Conservation (phyloP, 768 basidiomycete species). For the Trametes gibbosa region DNA sequence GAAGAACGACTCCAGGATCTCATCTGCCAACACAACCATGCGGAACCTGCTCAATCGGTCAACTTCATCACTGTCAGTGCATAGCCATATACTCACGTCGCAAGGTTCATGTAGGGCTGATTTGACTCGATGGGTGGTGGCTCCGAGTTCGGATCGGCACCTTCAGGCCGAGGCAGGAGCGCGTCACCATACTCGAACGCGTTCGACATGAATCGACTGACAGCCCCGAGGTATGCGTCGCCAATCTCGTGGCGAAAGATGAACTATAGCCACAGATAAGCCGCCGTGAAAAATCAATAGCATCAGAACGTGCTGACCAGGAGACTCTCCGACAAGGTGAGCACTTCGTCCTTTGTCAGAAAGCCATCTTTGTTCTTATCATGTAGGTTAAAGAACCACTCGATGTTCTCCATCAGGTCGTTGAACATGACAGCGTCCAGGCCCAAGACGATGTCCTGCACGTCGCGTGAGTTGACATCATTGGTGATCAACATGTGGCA, state of each 20-base stretch:
- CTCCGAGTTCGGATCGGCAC: constrained; percentile 34
- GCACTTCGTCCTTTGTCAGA: constrained; percentile 93
- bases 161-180: constrained; percentile 60
- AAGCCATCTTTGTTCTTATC: constrained; percentile 96
- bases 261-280: constrained; percentile 55
- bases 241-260: constrained; percentile 97
- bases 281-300: neutral
- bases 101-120: constrained; percentile 89
- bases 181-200: constrained; percentile 98
- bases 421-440: constrained; percentile 92
- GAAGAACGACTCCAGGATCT: constrained; percentile 95
- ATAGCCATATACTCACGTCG: constrained; percentile 52
- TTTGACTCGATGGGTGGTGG: constrained; percentile 58
- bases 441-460: constrained; percentile 83
- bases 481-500: neutral
- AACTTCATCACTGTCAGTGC: neutral
- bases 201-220: constrained; percentile 97
- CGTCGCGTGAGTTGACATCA: neutral
- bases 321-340: constrained; percentile 92
- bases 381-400: constrained; percentile 97
- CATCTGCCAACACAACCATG: constrained; percentile 97
- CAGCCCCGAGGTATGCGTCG: constrained; percentile 93
- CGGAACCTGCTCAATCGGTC: constrained; percentile 65
- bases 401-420: constrained; percentile 97
- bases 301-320: constrained; percentile 50